Base-by-base conservation (phyloP, 148 eudicot genomes). In the Limonium bicolor region DNA sequence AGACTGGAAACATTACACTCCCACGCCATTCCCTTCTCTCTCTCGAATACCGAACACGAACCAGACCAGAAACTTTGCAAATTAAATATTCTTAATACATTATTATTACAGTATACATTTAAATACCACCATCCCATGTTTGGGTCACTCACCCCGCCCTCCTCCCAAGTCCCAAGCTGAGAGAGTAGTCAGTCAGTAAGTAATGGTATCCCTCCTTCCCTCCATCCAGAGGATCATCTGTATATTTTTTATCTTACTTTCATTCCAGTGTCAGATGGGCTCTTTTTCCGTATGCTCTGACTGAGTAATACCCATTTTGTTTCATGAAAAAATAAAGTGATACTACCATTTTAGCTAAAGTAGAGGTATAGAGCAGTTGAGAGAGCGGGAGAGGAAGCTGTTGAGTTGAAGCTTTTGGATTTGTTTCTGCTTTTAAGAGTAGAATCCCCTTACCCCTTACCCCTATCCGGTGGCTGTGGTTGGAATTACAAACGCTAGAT, bases 1-100 rank as follows among this genome's bases (percentile, higher is more conserved):
- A 73, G 80, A 77, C 78, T 69, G 90, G 82, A 69, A 76, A 87
- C 88, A 76, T 56, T 22, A 53, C 31, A 14, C 32, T 25, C 29
- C 70, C 62, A 69, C 69, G 69, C 69, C 64, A 43, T 54, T 48
- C 46, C 37, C 40, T 34, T 39, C 39, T 8, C 36, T 21, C n/a
- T n/a, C n/a, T n/a, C n/a, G n/a, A n/a, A n/a, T n/a, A n/a, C n/a
- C n/a, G n/a, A n/a, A n/a, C 26, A 49, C 22, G 7, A 4, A 1
- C 18, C 29, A 22, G 19, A 31, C 7, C 27, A 23, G 26, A 29
- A 51, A 20, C 45, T 50, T 37, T 51, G 26, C 15, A 51, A 50
- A 67, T 24, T 40, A 77, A 57, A 56, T 56, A 39, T 25, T 15
- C 43, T 14, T 25, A 22, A 39, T 25, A 22, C 19, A 1, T n/a